These are phyloP conservation scores for Kandelia obovata DNA, from an alignment of 345 rosid species.

Conservation along the genomic window DNA sequence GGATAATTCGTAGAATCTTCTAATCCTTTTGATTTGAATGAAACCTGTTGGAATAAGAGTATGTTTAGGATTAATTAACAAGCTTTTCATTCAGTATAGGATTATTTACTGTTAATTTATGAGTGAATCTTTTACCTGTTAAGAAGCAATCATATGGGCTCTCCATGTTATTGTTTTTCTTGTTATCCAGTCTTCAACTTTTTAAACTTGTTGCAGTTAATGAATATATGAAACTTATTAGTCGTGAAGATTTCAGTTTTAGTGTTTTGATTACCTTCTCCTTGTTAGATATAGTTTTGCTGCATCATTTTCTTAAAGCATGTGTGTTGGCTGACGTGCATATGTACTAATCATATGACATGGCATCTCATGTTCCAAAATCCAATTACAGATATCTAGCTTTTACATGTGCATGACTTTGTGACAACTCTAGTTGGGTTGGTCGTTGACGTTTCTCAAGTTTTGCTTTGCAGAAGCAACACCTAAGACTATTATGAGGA, in stretches of 20 bases:
- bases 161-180: not conserved
- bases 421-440: not conserved
- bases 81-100: conserved; percentile 1
- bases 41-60: not conserved
- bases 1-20: conserved; percentile 15
- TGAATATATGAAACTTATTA: conserved; percentile 1
- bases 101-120: not conserved
- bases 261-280: no score
- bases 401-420: not conserved
- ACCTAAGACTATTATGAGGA: conserved; percentile 36
- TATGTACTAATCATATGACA: not conserved
- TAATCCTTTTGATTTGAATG: conserved; percentile 8
- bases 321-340: not conserved
- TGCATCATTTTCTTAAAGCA: no score
- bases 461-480: conserved; percentile 29
- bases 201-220: not conserved
- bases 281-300: no score
- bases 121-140: not conserved
- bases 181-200: conserved; percentile 1
- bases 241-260: not conserved
- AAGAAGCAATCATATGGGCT: not conserved
- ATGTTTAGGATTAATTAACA: not conserved
- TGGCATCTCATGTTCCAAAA: not conserved
- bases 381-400: not conserved
- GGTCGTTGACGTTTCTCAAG: not conserved